Percentiles rank a stretch among this genome's conserved stretches.
These are phyloP conservation scores for Omphalotus guepiniiformis DNA, from an alignment of 768 basidiomycete species.

Conservation along the genomic window DNA sequence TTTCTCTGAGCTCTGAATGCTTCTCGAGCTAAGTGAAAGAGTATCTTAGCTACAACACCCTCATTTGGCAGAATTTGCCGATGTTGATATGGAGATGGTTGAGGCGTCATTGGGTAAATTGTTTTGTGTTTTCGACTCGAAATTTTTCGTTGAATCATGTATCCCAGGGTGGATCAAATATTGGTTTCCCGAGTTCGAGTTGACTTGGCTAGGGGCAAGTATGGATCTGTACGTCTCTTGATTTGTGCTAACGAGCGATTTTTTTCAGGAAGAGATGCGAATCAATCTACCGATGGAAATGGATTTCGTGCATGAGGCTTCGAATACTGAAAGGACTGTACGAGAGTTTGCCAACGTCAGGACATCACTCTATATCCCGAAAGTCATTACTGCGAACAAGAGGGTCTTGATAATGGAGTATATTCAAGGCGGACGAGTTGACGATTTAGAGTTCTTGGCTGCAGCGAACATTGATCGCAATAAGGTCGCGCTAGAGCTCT, in stretches of 20 bases:
- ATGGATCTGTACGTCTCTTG: neutral
- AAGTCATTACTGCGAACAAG: slow-evolving; percentile 75
- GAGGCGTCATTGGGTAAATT: slow-evolving; percentile 62
- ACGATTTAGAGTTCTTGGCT: slow-evolving; percentile 82
- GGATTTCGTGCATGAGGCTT: slow-evolving; percentile 90
- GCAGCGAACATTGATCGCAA: slow-evolving; percentile 86
- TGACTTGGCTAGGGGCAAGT: slow-evolving; percentile 80
- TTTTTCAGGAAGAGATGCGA: slow-evolving; percentile 86
- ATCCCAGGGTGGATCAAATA: slow-evolving; percentile 74
- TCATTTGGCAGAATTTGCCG: slow-evolving; percentile 85
- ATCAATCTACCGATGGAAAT: slow-evolving; percentile 89
- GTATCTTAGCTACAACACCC: slow-evolving; percentile 74
- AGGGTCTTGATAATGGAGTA: slow-evolving; percentile 94
- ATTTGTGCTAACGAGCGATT: slow-evolving; percentile 20
- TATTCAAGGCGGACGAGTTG: slow-evolving; percentile 83
- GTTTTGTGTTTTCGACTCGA: neutral
- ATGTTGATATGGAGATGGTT: slow-evolving; percentile 87
- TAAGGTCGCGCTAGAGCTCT: slow-evolving; percentile 86
- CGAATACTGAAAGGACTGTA: slow-evolving; percentile 69
- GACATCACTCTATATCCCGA: slow-evolving; percentile 85
- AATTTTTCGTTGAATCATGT: neutral
- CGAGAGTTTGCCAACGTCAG: slow-evolving; percentile 66
- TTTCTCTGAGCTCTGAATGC: neutral
- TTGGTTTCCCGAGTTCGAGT: slow-evolving; percentile 95
- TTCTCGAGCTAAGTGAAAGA: slow-evolving; percentile 10